phyloP scores from a whole-genome alignment of 2,329 filamentous ascomycete genomes.

The Trichoderma koningiopsis region DNA sequence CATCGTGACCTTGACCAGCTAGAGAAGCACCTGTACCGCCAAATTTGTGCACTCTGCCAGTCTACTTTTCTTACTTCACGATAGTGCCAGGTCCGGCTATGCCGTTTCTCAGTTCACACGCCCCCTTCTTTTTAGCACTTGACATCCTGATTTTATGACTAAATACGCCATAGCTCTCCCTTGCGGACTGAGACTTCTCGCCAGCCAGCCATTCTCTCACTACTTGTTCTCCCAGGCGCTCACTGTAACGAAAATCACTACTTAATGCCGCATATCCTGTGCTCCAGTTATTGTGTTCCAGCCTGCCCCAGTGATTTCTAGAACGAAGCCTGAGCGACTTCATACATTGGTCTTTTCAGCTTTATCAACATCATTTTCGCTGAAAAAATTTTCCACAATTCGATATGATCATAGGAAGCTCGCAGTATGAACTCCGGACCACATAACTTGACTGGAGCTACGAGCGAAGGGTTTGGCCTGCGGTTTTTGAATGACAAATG shows the following conservation, averaged over 20 bases:
- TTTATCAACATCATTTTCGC: neutral
- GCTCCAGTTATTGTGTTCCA: slow-evolving; percentile 22
- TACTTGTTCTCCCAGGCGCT: neutral
- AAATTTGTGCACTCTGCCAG: neutral
- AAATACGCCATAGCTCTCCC: slow-evolving; percentile 32
- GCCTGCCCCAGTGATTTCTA: slow-evolving; percentile 5
- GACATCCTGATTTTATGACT: slow-evolving; percentile 27
- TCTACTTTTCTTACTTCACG: neutral
- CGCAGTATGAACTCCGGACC: slow-evolving; percentile 19
- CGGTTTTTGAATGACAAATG: slow-evolving; percentile 39
- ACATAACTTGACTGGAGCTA: slow-evolving; percentile 18
- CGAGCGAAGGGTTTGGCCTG: slow-evolving; percentile 34
- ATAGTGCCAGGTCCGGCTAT: neutral
- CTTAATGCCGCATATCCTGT: slow-evolving; percentile 21
- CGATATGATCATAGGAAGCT: slow-evolving; percentile 11
- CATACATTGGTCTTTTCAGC: neutral
- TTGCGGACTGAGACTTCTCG: slow-evolving; percentile 35
- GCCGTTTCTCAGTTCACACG: slow-evolving; percentile 10
- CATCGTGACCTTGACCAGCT: slow-evolving; percentile 18
- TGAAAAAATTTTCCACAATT: neutral
- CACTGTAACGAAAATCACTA: slow-evolving; percentile 20
- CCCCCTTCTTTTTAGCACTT: slow-evolving; percentile 18
- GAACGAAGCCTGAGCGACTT: neutral
- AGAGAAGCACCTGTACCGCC: slow-evolving; percentile 1
- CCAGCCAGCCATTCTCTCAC: slow-evolving; percentile 24